Evolutionary conservation across 2,329 filamentous ascomycete genomes (phyloP).

Genomic region (Fusarium chuoi): DNA sequence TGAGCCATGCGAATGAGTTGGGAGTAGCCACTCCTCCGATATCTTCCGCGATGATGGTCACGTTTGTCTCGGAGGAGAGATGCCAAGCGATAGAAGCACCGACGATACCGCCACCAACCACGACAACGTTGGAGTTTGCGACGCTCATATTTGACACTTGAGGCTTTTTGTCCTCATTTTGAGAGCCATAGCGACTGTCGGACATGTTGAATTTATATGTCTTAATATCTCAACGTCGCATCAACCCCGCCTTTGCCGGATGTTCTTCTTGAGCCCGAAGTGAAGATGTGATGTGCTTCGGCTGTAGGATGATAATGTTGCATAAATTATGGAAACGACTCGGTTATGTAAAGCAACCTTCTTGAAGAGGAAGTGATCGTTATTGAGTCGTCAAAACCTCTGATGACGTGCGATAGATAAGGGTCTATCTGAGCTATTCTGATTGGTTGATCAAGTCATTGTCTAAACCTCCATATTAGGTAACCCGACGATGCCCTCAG

Average conservation of each 20-base stretch:
- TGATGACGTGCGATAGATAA: background rate
- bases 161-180: accelerated
- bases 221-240: background rate
- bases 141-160: background rate
- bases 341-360: background rate
- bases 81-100: conserved; percentile 25
- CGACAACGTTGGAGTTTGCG: background rate
- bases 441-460: background rate
- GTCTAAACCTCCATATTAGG: background rate
- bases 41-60: conserved; percentile 20
- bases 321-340: background rate
- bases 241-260: background rate
- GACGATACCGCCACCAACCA: conserved; percentile 22
- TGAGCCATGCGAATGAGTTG: conserved; percentile 19
- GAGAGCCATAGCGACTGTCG: accelerated
- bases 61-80: conserved; percentile 4
- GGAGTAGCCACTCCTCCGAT: conserved; percentile 13
- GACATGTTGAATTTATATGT: background rate
- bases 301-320: background rate
- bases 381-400: background rate
- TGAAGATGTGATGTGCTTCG: background rate
- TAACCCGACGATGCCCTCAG: background rate
- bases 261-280: background rate
- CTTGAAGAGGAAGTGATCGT: background rate
- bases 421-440: background rate